Conservation (phyloP, 176 grass and related monocot genomes). For the Zizania latifolia region DNA sequence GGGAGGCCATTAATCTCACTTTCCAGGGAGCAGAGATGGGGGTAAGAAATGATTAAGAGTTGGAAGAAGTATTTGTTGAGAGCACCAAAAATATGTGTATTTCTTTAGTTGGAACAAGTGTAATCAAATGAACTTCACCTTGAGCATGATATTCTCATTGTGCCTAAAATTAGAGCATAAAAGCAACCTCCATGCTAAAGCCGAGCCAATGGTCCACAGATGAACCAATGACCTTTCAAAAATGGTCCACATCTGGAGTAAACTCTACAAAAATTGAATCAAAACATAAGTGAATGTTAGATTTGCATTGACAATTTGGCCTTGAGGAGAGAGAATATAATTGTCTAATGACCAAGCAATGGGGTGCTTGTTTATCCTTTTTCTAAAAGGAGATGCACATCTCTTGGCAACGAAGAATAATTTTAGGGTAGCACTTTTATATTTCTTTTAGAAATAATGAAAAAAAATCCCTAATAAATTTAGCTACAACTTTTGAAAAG, state of each 20-base stretch:
- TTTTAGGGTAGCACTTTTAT: no score
- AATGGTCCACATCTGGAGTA: background rate
- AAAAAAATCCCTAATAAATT: no score
- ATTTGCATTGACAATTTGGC: no score
- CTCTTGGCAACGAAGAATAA: no score
- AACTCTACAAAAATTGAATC: background rate
- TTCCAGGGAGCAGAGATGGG: background rate
- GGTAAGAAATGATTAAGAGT: background rate
- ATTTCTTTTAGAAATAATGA: no score
- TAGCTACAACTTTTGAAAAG: no score
- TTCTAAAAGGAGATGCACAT: no score
- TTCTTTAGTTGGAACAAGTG: background rate
- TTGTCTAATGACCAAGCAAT: no score
- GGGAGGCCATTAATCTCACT: background rate
- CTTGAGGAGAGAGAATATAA: no score
- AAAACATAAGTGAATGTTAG: background rate
- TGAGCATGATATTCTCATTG: background rate
- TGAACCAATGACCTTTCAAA: no score
- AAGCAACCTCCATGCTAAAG: background rate
- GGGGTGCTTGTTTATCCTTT: no score
- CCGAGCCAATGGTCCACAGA: background rate
- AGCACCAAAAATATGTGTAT: background rate
- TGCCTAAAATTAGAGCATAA: background rate
- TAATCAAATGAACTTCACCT: background rate
- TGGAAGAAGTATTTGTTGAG: background rate